Percentiles rank a stretch among this genome's conserved stretches.
phyloP scores from a whole-genome alignment of 2,329 filamentous ascomycete genomes.

The Fusarium sp. region DNA sequence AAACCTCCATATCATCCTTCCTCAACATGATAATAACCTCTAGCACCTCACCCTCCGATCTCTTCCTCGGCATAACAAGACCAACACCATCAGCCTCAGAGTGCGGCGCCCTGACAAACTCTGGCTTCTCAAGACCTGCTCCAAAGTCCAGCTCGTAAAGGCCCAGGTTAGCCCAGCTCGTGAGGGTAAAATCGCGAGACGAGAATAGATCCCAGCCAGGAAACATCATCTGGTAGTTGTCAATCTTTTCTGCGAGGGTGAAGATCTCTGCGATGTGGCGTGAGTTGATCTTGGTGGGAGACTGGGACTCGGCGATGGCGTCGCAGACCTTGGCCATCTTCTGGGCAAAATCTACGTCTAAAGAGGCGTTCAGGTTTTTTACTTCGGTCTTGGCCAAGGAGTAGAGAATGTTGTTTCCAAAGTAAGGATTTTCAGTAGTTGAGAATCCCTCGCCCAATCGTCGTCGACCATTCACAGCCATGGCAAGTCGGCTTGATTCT shows the following conservation, averaged over 20 bases:
- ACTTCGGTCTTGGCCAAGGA: neutral
- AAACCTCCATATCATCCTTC: slow-evolving; percentile 9
- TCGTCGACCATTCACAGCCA: slow-evolving; percentile 14
- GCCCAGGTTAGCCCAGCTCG: slow-evolving; percentile 17
- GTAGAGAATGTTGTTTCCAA: slow-evolving; percentile 16
- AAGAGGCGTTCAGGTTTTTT: neutral
- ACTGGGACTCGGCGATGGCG: neutral
- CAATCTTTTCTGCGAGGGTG: neutral
- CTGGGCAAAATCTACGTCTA: neutral
- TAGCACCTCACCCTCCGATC: neutral
- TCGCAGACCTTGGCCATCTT: neutral
- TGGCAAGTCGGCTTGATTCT: slow-evolving; percentile 3
- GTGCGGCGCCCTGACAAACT: slow-evolving; percentile 6
- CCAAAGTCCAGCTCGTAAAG: slow-evolving; percentile 12
- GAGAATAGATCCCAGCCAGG: slow-evolving; percentile 18
- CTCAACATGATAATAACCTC: slow-evolving; percentile 20
- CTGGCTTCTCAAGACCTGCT: neutral
- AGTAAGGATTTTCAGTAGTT: neutral
- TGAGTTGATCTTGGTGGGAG: neutral
- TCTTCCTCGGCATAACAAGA: slow-evolving; percentile 12
- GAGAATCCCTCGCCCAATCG: slow-evolving; percentile 2
- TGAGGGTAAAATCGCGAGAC: slow-evolving; percentile 11
- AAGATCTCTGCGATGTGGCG: slow-evolving; percentile 13
- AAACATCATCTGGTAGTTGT: slow-evolving; percentile 13
- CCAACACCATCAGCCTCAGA: slow-evolving; percentile 15